A percentile compares a stretch with the other conserved stretches of the same genome.
These are phyloP conservation scores for Vaccinium corymbosum DNA, from an alignment of 148 eudicot species.

Conservation along the genomic window DNA sequence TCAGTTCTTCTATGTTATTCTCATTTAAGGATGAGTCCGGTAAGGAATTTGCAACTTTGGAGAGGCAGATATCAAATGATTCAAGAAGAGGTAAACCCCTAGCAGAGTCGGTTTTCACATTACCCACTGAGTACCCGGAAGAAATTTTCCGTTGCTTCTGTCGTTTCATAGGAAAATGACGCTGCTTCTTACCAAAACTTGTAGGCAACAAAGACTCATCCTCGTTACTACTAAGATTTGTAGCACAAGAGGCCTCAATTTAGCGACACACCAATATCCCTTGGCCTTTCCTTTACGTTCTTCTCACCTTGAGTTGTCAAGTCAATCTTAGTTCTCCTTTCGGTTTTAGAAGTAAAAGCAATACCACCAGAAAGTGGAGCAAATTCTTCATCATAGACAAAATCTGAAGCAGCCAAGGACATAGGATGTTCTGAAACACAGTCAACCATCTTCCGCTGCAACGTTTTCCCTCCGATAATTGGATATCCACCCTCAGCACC, in stretches of 20 bases:
- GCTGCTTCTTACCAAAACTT: constrained; percentile 35
- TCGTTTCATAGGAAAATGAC: constrained; percentile 11
- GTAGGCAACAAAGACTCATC: constrained; percentile 28
- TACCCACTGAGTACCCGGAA: constrained; percentile 10
- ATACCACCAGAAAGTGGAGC: not conserved
- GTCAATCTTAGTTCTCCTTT: constrained; percentile 25
- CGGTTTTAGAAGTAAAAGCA: not conserved
- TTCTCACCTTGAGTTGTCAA: not conserved
- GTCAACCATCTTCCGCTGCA: not conserved
- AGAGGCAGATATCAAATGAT: constrained; percentile 42
- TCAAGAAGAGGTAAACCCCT: constrained; percentile 8
- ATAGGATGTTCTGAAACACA: not conserved
- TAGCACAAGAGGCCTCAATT: not conserved
- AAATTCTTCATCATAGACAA: not conserved
- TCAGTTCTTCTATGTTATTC: constrained; percentile 5
- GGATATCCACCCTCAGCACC: not conserved
- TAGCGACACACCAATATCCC: not conserved
- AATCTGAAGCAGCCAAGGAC: not conserved
- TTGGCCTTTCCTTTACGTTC: not conserved
- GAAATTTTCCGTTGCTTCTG: not conserved
- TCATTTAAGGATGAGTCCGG: not conserved
- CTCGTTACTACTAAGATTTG: not conserved
- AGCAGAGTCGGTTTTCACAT: constrained; percentile 9
- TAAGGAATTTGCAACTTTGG: not conserved
- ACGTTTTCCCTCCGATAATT: not conserved